These are phyloP conservation scores for sweet orange (Citrus sinensis) DNA, from an alignment of 345 rosid species.

Conservation along the genomic window DVS_A1.0 CM039167.1:9589001-9589500, in stretches of 20 bases:
- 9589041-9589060: constrained; percentile 16
- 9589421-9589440: constrained; percentile 99
- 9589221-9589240: constrained; percentile 82
- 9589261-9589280: constrained; percentile 22
- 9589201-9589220: constrained; percentile 96
- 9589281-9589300: constrained; percentile 13
- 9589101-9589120: constrained; percentile 81
- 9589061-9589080: constrained; percentile 49
- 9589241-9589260: constrained; percentile 20
- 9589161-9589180: constrained; percentile 89
- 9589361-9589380: constrained; percentile 95
- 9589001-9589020: constrained; percentile 2
- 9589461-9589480: constrained; percentile 57
- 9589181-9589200: constrained; percentile 86
- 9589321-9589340: constrained; percentile 85
- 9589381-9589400: constrained; percentile 78
- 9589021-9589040: constrained; percentile 17
- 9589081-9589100: constrained; percentile 95
- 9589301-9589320: constrained; percentile 14
- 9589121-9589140: constrained; percentile 85
- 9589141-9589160: constrained; percentile 75
- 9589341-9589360: constrained; percentile 96
- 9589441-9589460: constrained; percentile 92
- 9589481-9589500: background rate
- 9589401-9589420: constrained; percentile 79